These are phyloP conservation scores for Hanseniaspora sp. DNA, from an alignment of 1,139 yeast species.

Conservation along the genomic window DNA sequence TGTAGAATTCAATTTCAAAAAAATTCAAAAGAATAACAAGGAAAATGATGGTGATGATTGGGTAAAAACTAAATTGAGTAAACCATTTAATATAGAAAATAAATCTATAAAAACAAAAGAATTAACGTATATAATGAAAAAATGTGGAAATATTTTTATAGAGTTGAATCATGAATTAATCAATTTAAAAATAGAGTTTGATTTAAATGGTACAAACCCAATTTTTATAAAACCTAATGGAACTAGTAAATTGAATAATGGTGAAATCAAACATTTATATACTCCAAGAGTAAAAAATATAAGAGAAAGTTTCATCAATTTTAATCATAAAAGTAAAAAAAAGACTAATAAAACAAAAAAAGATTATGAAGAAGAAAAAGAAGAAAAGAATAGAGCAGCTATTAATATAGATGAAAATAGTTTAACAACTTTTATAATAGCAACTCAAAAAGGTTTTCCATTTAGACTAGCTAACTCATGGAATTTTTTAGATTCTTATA, in stretches of 20 bases:
- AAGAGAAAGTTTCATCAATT: background rate
- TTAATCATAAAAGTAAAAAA: no score
- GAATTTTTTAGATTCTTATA: slow-evolving; percentile 2
- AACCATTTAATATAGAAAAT: slow-evolving; percentile 24
- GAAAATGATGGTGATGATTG: slow-evolving; percentile 20
- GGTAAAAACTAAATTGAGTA: slow-evolving; percentile 21
- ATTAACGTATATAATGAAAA: slow-evolving; percentile 4
- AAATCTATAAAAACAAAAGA: slow-evolving; percentile 22
- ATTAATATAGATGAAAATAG: background rate
- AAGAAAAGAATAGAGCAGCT: background rate
- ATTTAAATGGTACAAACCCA: background rate
- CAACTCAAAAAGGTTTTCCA: slow-evolving; percentile 37
- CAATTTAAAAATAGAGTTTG: background rate
- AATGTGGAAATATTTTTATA: background rate
- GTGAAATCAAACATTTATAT: background rate
- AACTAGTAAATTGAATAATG: background rate
- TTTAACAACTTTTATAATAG: background rate
- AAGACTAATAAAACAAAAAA: no score
- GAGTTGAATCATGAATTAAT: background rate
- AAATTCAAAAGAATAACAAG: slow-evolving; percentile 34
- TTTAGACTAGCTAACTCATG: slow-evolving; percentile 29
- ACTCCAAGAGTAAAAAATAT: background rate
- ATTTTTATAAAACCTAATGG: no score
- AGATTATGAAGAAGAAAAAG: no score
- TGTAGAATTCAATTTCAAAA: slow-evolving; percentile 73